Conservation (phyloP, 2,329 filamentous ascomycete genomes). For the Periconia sp. region DNA sequence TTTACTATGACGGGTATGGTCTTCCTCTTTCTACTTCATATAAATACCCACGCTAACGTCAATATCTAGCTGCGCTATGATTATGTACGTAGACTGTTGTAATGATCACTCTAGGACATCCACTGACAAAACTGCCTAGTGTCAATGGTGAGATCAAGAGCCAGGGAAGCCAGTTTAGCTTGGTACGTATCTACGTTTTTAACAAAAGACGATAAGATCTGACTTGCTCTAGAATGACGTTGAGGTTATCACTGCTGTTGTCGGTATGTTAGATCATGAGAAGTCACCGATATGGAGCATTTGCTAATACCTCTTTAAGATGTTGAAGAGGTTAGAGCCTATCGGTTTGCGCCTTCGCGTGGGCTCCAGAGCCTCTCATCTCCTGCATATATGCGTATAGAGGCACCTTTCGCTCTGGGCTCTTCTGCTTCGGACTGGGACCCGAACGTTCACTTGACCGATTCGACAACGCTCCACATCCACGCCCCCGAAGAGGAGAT, state of each 20-base stretch:
- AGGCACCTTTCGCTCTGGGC: constrained; percentile 54
- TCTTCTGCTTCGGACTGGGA: constrained; percentile 51
- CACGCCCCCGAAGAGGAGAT: constrained; percentile 69
- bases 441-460: constrained; percentile 52
- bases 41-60: background rate
- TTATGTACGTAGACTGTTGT: no score
- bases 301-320: no score
- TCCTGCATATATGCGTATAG: constrained; percentile 54
- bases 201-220: no score
- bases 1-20: constrained; percentile 32
- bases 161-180: constrained; percentile 71
- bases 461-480: constrained; percentile 55
- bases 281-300: no score
- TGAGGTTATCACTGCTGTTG: constrained; percentile 61
- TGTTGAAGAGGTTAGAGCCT: constrained; percentile 71
- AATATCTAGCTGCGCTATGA: background rate
- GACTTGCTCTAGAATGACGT: no score
- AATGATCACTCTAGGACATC: no score
- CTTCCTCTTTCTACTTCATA: no score
- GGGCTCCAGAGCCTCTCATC: constrained; percentile 62
- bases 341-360: constrained; percentile 62
- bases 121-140: no score
- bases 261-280: no score
- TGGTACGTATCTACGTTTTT: no score
- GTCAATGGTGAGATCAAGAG: constrained; percentile 69